Conservation (phyloP, 192 early-diverging fungal genomes). For the Obelidium mucronatum region DNA sequence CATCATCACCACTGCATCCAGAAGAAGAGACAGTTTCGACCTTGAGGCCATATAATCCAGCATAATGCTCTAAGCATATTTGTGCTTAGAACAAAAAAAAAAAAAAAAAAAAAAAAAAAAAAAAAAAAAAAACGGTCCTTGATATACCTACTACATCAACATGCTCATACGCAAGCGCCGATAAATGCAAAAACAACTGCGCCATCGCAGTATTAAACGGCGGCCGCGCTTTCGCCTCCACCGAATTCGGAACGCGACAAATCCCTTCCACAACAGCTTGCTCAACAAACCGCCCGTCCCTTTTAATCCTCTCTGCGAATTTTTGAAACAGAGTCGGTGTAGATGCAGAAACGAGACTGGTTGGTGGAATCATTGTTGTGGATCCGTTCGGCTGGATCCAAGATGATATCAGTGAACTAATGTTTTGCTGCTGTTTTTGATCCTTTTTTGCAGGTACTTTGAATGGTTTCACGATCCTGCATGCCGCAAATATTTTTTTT, state of each 20-base stretch:
- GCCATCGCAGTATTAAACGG: constrained; percentile 25
- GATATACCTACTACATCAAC: constrained; percentile 31
- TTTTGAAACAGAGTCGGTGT: constrained; percentile 10
- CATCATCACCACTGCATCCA: neutral
- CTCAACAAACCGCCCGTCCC: neutral
- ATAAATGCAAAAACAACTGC: constrained; percentile 29
- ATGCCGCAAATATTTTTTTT: neutral
- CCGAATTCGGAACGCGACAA: constrained; percentile 14
- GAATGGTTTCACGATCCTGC: neutral
- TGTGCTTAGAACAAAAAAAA: neutral
- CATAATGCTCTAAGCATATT: constrained; percentile 23
- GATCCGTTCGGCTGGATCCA: neutral
- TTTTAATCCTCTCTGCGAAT: constrained; percentile 14
- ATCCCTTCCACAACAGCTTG: constrained; percentile 11
- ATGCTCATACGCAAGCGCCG: constrained; percentile 29
- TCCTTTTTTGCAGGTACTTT: neutral
- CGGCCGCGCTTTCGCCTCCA: constrained; percentile 18
- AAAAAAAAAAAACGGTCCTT: neutral
- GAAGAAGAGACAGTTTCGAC: constrained; percentile 11
- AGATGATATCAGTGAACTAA: neutral
- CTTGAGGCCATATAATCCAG: constrained; percentile 13
- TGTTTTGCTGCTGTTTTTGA: no score
- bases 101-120: neutral
- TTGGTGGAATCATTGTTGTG: neutral
- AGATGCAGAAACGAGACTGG: constrained; percentile 9